These are phyloP conservation scores for Penicillium concentricum DNA, from an alignment of 2,329 filamentous ascomycete genomes.

Conservation along the genomic window DNA sequence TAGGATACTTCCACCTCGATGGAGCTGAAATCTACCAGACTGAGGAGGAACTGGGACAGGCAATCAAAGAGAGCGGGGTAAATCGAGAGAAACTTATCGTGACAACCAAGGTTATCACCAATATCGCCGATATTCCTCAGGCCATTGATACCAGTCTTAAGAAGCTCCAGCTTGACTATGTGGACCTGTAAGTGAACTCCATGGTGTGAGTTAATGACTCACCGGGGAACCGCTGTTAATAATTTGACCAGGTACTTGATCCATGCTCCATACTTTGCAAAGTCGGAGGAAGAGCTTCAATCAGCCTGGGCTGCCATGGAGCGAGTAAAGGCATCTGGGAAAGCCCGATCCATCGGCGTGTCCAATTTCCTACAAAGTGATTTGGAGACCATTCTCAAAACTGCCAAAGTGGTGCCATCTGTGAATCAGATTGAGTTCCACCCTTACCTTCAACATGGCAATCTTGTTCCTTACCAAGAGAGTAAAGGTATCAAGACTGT, in stretches of 20 bases:
- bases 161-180: constrained; percentile 61
- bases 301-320: constrained; percentile 62
- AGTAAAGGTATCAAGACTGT: constrained; percentile 42
- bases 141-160: constrained; percentile 58
- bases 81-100: constrained; percentile 51
- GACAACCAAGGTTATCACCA: constrained; percentile 58
- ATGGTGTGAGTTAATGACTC: background rate
- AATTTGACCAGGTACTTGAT: constrained; percentile 54
- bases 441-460: constrained; percentile 49
- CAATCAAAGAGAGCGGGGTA: constrained; percentile 49
- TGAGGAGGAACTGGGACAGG: constrained; percentile 49
- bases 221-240: background rate
- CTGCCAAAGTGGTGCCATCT: constrained; percentile 42
- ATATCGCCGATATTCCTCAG: constrained; percentile 55
- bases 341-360: constrained; percentile 62
- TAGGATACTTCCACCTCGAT: constrained; percentile 64
- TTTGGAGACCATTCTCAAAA: constrained; percentile 52
- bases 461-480: constrained; percentile 42
- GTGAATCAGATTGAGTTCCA: constrained; percentile 41
- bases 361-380: constrained; percentile 60
- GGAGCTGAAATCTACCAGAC: constrained; percentile 58
- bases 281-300: constrained; percentile 55
- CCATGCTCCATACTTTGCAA: constrained; percentile 59
- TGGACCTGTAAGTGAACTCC: constrained; percentile 55
- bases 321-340: constrained; percentile 54